Conservation (phyloP, 345 rosid genomes). For the Clarkia xantiana region DNA sequence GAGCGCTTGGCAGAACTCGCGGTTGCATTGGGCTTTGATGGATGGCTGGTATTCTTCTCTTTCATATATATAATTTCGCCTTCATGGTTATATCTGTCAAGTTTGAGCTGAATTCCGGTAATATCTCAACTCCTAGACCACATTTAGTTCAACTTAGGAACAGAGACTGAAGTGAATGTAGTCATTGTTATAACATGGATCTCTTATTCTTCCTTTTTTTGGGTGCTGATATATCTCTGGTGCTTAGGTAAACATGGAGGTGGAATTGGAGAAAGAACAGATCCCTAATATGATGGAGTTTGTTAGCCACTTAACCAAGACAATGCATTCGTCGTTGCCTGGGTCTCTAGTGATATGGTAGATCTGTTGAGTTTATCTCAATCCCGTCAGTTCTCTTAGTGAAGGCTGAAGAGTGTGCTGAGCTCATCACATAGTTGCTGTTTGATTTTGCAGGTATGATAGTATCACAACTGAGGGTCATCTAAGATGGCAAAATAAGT, state of each 20-base stretch:
- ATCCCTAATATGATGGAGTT: slow-evolving; percentile 56
- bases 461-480: slow-evolving; percentile 47
- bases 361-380: slow-evolving; percentile 4
- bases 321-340: slow-evolving; percentile 52
- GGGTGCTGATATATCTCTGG: neutral
- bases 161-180: neutral
- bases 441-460: slow-evolving; percentile 51
- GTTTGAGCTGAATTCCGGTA: neutral
- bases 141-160: neutral
- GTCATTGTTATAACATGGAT: neutral
- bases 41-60: slow-evolving; percentile 59
- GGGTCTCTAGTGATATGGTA: slow-evolving; percentile 78
- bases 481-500: slow-evolving; percentile 51
- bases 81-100: neutral
- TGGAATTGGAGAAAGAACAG: slow-evolving; percentile 26
- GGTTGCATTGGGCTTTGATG: slow-evolving; percentile 58
- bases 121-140: neutral
- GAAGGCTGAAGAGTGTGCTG: neutral
- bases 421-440: neutral
- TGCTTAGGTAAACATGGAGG: slow-evolving; percentile 70
- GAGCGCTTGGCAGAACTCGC: slow-evolving; percentile 64
- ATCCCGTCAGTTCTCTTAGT: no score
- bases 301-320: slow-evolving; percentile 48
- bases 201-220: neutral
- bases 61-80: neutral